Evolutionary conservation across 176 grass and related monocot genomes (phyloP).

Genomic region (Cenchrus fungigraminus): DNA sequence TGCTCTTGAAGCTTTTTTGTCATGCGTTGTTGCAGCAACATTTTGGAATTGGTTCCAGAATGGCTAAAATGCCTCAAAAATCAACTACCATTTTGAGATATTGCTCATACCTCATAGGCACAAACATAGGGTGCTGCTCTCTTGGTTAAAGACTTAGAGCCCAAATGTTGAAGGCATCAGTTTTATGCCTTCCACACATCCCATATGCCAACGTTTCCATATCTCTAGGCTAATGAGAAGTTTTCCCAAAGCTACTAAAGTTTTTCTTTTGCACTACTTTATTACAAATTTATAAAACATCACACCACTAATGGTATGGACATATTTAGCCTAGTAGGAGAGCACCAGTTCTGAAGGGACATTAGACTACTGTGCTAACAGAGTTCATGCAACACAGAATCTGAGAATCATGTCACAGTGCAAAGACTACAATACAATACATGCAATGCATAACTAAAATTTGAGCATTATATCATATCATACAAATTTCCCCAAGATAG

Average conservation of each 20-base stretch:
- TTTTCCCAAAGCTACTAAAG: not conserved
- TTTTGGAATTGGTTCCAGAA: not conserved
- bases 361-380: not conserved
- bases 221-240: not conserved
- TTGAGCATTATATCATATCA: not conserved
- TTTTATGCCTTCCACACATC: not conserved
- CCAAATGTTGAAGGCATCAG: not conserved
- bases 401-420: not conserved
- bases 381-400: not conserved
- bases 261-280: not conserved
- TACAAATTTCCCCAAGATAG: not conserved
- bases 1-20: not conserved
- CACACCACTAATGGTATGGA: not conserved
- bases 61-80: not conserved
- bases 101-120: not conserved
- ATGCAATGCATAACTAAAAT: constrained; percentile 5
- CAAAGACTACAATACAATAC: not conserved
- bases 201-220: not conserved
- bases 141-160: not conserved
- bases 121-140: not conserved
- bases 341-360: not conserved
- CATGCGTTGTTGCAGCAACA: not conserved
- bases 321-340: not conserved
- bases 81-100: not conserved
- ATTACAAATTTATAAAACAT: not conserved